Conservation (phyloP, 2,329 filamentous ascomycete species). For the Rhynchosporium graminicola region DNA sequence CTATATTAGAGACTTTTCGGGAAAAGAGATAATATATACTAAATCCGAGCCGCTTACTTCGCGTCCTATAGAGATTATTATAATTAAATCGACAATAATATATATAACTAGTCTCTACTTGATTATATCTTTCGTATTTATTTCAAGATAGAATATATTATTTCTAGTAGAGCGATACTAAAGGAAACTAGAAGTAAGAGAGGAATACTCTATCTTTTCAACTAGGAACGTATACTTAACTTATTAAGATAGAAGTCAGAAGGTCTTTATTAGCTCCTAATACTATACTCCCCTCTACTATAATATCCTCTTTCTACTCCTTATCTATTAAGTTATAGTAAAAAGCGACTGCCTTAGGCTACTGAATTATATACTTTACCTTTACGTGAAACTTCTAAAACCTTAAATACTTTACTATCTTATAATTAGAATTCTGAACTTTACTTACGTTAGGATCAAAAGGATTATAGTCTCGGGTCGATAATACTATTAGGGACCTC, state of each 20-base stretch:
- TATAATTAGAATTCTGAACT: slow-evolving; percentile 13
- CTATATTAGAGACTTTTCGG: too few relatives aligned
- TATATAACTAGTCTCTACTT: not conserved
- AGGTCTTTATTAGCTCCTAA: slow-evolving; percentile 3
- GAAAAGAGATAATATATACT: too few relatives aligned
- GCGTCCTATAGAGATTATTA: not conserved
- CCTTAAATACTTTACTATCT: not conserved
- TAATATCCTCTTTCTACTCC: not conserved
- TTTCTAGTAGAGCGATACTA: not conserved
- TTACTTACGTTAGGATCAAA: slow-evolving; percentile 11
- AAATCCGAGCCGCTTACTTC: not conserved
- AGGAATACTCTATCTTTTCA: slow-evolving; percentile 3
- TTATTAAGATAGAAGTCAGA: not conserved
- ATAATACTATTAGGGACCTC: slow-evolving; percentile 14
- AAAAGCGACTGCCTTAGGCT: slow-evolving; percentile 18
- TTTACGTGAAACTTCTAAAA: slow-evolving; percentile 14
- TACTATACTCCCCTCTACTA: not conserved
- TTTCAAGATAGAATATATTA: slow-evolving; percentile 13
- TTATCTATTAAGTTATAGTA: slow-evolving; percentile 16
- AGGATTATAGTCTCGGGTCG: slow-evolving; percentile 14
- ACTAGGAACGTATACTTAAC: slow-evolving; percentile 1
- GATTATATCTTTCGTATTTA: not conserved
- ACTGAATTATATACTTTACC: slow-evolving; percentile 2
- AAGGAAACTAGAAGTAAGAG: not conserved
- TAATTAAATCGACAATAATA: not conserved